These are phyloP conservation scores for Spergularia azorica DNA, from an alignment of 179 eudicot species.

Conservation along the genomic window DNA sequence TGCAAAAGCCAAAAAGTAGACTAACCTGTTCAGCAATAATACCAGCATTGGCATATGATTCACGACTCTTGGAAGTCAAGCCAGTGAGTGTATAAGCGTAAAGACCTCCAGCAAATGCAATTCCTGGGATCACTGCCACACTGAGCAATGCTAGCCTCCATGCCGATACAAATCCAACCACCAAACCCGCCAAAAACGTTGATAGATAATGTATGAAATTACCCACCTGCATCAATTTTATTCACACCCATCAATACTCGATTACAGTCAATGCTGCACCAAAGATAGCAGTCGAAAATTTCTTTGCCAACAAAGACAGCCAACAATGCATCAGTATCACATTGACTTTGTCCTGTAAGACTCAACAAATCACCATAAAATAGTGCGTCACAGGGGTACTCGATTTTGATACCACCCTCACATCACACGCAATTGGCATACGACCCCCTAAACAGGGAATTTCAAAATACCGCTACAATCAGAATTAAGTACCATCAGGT, in stretches of 20 bases:
- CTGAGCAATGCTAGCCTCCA: constrained; percentile 96
- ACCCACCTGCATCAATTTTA: constrained; percentile 65
- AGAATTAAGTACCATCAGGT: not conserved
- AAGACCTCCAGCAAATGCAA: constrained; percentile 98
- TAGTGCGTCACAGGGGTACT: not conserved
- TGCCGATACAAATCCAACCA: constrained; percentile 98
- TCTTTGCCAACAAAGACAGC: not conserved
- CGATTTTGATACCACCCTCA: not conserved
- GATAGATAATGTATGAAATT: constrained; percentile 96
- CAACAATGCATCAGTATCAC: not conserved
- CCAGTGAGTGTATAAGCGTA: constrained; percentile 99
- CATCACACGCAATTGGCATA: not conserved
- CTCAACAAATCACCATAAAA: not conserved
- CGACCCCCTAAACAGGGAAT: not conserved
- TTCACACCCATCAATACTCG: constrained; percentile 12
- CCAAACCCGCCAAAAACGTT: constrained; percentile 99
- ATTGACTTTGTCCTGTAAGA: not conserved
- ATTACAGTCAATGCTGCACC: not conserved
- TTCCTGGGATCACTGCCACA: constrained; percentile 97
- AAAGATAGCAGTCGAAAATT: not conserved
- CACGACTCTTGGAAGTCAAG: constrained; percentile 92
- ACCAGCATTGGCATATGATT: constrained; percentile 97
- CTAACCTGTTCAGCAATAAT: constrained; percentile 96
- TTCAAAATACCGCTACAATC: not conserved
- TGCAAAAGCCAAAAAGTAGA: constrained; percentile 19